These are phyloP conservation scores for Tolypocladium endophyticum DNA, from an alignment of 2,329 filamentous ascomycete species.

Conservation along the genomic window DNA sequence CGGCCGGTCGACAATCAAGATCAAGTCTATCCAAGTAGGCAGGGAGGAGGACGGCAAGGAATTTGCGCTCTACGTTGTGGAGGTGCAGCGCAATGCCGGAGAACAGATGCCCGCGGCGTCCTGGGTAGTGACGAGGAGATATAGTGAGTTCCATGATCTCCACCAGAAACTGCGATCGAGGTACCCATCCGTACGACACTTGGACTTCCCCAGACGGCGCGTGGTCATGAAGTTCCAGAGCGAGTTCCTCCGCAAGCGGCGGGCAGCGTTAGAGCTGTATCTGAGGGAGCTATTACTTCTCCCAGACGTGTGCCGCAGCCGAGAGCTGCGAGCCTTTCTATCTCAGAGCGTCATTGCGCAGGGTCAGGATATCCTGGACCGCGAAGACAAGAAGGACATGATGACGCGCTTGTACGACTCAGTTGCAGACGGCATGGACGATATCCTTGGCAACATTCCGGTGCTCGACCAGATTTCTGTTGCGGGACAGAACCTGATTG, in stretches of 20 bases:
- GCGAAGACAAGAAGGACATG: constrained; percentile 69
- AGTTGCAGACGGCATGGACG: constrained; percentile 95
- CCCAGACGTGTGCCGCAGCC: constrained; percentile 87
- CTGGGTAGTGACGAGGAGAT: constrained; percentile 85
- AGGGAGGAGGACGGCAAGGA: constrained; percentile 88
- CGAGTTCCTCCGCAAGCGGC: constrained; percentile 87
- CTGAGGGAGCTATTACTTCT: constrained; percentile 70
- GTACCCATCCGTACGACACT: constrained; percentile 76
- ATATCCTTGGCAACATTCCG: constrained; percentile 91
- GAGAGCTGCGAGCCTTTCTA: constrained; percentile 83
- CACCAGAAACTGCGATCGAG: constrained; percentile 78
- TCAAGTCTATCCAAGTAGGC: constrained; percentile 87
- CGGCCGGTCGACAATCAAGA: constrained; percentile 77
- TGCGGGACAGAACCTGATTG: constrained; percentile 83
- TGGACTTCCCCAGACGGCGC: constrained; percentile 85
- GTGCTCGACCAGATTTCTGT: constrained; percentile 89
- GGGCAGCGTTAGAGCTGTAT: constrained; percentile 75
- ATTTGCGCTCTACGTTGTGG: constrained; percentile 85
- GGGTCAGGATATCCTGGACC: constrained; percentile 44
- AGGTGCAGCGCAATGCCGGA: constrained; percentile 80
- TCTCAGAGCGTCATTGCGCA: constrained; percentile 74
- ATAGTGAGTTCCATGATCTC: constrained; percentile 94
- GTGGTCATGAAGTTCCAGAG: constrained; percentile 95
- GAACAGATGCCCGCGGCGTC: constrained; percentile 95
- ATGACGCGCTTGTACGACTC: constrained; percentile 94